Conservation (phyloP, 2,329 filamentous ascomycete genomes). For the Cercospora zeae-maydis region DNA sequence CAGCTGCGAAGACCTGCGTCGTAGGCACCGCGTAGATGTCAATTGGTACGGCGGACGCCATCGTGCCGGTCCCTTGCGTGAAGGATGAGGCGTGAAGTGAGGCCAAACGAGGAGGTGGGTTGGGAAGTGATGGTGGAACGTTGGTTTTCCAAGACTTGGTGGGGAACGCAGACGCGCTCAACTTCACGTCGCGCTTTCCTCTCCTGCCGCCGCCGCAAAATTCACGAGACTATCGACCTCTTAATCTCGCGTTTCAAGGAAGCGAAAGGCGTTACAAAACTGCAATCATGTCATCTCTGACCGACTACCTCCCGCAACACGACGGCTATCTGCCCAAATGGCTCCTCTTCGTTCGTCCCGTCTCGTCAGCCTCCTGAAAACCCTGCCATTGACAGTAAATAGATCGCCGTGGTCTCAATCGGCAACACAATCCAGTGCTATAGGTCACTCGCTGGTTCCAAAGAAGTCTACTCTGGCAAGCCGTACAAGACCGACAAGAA, state of each 20-base stretch:
- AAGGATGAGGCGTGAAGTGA: background rate
- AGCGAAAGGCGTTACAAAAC: background rate
- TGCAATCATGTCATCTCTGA: conserved; percentile 26
- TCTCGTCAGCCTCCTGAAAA: conserved; percentile 7
- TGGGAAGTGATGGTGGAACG: background rate
- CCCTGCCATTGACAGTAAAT: background rate
- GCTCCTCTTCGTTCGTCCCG: conserved; percentile 57
- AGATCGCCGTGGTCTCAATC: conserved; percentile 80
- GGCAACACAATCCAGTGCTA: conserved; percentile 86
- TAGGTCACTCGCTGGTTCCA: conserved; percentile 71
- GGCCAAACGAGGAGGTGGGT: background rate
- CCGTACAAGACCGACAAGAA: conserved; percentile 35
- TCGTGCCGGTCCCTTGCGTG: conserved; percentile 7
- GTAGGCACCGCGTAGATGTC: conserved; percentile 34
- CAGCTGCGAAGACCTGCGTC: conserved; percentile 36
- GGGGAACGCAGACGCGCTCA: background rate
- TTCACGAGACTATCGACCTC: background rate
- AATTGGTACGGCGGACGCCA: conserved; percentile 21
- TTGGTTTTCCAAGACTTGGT: conserved; percentile 1
- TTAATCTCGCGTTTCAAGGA: background rate
- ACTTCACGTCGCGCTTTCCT: background rate
- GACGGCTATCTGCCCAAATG: conserved; percentile 60
- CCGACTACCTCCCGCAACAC: conserved; percentile 43
- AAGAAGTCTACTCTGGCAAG: conserved; percentile 77
- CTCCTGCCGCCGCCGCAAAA: background rate